A percentile compares a stretch with the other conserved stretches of the same genome.
Evolutionary conservation across 1,139 yeast genomes (phyloP).

Genomic region (Kodamaea derodonti): DNA sequence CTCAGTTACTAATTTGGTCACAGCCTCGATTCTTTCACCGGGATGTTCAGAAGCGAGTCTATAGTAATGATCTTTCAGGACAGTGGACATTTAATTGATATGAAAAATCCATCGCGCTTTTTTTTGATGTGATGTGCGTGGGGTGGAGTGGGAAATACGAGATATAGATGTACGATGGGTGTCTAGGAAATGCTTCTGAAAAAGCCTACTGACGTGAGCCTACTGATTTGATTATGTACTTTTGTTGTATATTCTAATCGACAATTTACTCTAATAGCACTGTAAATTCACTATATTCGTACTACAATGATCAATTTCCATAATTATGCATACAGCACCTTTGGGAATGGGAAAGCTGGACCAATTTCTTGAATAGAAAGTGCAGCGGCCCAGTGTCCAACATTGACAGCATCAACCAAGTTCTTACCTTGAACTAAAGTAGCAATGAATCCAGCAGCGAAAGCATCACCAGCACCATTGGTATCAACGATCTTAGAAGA

Average conservation of each 20-base stretch:
- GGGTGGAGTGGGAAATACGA: too few species aligned
- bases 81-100: constrained; percentile 31
- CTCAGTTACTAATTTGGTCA: constrained; percentile 61
- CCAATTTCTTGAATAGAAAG: constrained; percentile 90
- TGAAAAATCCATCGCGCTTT: constrained; percentile 1
- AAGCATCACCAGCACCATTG: constrained; percentile 99
- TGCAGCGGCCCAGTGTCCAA: constrained; percentile 97
- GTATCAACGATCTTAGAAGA: constrained; percentile 75
- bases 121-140: too few species aligned
- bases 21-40: constrained; percentile 69
- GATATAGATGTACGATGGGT: too few species aligned
- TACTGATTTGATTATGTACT: too few species aligned
- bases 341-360: constrained; percentile 87
- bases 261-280: too few species aligned
- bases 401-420: constrained; percentile 60
- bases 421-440: constrained; percentile 75
- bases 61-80: constrained; percentile 74
- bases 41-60: constrained; percentile 74
- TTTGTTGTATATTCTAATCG: too few species aligned
- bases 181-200: neutral
- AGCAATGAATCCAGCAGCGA: constrained; percentile 96
- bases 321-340: constrained; percentile 28
- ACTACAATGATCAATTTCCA: too few species aligned
- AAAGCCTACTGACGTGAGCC: too few species aligned
- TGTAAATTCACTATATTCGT: too few species aligned